phyloP scores from a whole-genome alignment of 176 grass and related monocot species.

The Bolboschoenus planiculmis region DNA sequence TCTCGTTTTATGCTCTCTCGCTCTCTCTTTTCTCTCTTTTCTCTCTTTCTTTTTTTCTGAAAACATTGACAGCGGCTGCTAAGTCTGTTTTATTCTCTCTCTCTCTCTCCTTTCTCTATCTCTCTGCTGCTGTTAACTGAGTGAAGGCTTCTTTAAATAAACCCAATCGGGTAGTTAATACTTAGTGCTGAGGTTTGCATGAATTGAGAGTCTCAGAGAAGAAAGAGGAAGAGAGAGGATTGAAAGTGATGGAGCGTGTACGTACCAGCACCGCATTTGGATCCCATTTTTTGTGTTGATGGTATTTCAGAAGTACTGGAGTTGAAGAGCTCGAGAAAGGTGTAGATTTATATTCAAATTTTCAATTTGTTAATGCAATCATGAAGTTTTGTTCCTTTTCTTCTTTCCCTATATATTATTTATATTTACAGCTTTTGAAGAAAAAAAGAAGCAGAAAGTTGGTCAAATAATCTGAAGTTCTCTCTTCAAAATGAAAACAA shows the following conservation, averaged over 20 bases:
- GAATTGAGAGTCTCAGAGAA: neutral
- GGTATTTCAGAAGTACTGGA: constrained; percentile 2
- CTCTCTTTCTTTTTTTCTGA: constrained; percentile 24
- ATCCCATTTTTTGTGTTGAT: constrained; percentile 12
- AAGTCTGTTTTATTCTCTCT: constrained; percentile 42
- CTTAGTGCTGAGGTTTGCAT: neutral
- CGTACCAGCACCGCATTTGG: neutral
- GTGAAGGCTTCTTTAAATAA: constrained; percentile 13
- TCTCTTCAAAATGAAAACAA: neutral
- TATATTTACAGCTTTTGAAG: neutral
- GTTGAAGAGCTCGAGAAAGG: constrained; percentile 9
- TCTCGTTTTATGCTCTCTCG: constrained; percentile 51
- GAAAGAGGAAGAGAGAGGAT: neutral
- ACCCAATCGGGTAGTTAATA: constrained; percentile 4
- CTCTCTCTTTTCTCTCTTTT: constrained; percentile 25
- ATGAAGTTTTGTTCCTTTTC: neutral
- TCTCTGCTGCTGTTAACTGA: neutral
- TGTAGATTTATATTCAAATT: constrained; percentile 14
- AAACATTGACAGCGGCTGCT: constrained; percentile 30
- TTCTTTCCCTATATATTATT: neutral
- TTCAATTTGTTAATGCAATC: constrained; percentile 5
- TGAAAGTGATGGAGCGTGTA: neutral
- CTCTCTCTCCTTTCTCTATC: constrained; percentile 30
- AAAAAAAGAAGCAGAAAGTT: neutral
- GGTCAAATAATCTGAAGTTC: neutral